Evolutionary conservation across 1,139 yeast species (phyloP), one percentile per base, ranked within the genome.

Genomic region (Ashbya aceris): DNA sequence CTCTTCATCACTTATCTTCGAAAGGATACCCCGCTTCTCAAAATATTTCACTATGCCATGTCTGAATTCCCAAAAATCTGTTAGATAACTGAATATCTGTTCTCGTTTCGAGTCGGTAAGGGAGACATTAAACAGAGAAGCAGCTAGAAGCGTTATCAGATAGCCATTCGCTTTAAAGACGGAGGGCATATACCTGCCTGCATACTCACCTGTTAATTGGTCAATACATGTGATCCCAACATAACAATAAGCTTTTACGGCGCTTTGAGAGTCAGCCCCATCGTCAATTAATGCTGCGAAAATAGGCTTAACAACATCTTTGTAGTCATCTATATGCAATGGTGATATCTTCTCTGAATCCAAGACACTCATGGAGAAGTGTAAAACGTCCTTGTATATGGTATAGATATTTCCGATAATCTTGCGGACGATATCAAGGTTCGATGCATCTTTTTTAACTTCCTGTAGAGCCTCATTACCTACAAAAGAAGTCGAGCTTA

Each of bases 121-220:
- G 33, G 50, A 49, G 30, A 55, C 39, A 38, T 58, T 60, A 38
- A 55, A 54, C 33, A 60, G 38, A 6, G 60, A 53, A 1, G 60
- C 47, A 1, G 59, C 46, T 37, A 58, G 51, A n/a, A 60, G 45
- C 1, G 61, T 53, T 3, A 59, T 45, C 72, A 48, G 81, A 72
- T 29, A 79, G 60, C 49, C 68, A 59, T 60, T 43, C 63, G 41
- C 40, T 27, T 30, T 36, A 30, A 36, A 43, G 13, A 40, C n/a
- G 5, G 29, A 34, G 7, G 31, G 27, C 10, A 38, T 38, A 9
- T 33, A 14, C 8, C 13, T 8, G 11, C 23, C 3, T 4, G 23
- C 9, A 7, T 29, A n/a, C 6, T 11, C 29, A 8, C 26, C 23
- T n/a, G 31, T 38, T 7, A 31, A n/a, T n/a, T 38, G 30, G 8